These are phyloP conservation scores for Xenoacremonium recifei DNA, from an alignment of 2,329 filamentous ascomycete genomes.

Conservation along the genomic window DNA sequence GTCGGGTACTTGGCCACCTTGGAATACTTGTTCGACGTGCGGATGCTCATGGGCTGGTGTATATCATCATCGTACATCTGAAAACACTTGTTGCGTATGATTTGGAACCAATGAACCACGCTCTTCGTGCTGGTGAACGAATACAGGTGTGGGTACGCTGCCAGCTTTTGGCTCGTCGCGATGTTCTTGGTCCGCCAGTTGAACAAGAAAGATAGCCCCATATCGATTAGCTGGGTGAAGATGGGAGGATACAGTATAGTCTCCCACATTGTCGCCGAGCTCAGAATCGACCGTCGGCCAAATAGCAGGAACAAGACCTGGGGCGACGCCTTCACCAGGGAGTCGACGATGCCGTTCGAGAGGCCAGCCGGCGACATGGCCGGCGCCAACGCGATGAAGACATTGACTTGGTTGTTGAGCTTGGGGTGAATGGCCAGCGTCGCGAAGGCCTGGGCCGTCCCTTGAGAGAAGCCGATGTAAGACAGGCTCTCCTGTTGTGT, in stretches of 20 bases:
- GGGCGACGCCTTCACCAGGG: constrained; percentile 89
- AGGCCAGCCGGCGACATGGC: constrained; percentile 95
- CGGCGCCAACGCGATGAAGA: constrained; percentile 93
- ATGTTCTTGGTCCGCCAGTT: constrained; percentile 89
- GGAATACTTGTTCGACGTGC: constrained; percentile 77
- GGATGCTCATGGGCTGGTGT: constrained; percentile 70
- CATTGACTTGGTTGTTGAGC: constrained; percentile 88
- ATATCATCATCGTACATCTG: constrained; percentile 99
- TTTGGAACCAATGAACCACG: constrained; percentile 99
- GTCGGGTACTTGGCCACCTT: constrained; percentile 97
- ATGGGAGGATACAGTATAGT: constrained; percentile 92
- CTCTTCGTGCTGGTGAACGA: constrained; percentile 96
- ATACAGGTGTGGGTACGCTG: constrained; percentile 93
- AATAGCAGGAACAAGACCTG: constrained; percentile 92
- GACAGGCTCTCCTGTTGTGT: constrained; percentile 83
- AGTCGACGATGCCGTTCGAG: constrained; percentile 86
- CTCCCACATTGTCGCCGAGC: constrained; percentile 96
- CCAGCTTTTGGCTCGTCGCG: constrained; percentile 81
- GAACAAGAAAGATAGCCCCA: constrained; percentile 79
- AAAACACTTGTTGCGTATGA: constrained; percentile 93
- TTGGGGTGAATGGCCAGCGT: constrained; percentile 88
- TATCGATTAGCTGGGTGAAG: constrained; percentile 84
- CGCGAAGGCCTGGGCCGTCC: constrained; percentile 94
- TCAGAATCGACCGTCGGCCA: constrained; percentile 85
- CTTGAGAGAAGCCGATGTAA: constrained; percentile 96